phyloP scores from a whole-genome alignment of 73 alveolate species.

The Uronychia binucleata region DNA sequence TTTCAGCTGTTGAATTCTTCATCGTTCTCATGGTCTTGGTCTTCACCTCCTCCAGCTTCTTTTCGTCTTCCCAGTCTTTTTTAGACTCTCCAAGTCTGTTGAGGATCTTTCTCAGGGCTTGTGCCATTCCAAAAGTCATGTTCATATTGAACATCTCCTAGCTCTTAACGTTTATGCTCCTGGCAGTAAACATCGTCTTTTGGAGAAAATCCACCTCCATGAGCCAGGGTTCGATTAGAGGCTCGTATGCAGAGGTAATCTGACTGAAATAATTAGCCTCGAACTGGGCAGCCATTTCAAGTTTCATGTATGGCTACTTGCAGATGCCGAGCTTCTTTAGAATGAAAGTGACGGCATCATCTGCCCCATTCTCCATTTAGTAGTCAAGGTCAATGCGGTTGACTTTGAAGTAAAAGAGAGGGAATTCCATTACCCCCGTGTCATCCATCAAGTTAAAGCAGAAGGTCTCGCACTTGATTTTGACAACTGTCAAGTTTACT shows the following conservation, averaged over 20 bases:
- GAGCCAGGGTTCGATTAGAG: slow-evolving; percentile 57
- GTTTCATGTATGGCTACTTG: slow-evolving; percentile 35
- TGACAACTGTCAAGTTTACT: slow-evolving; percentile 2
- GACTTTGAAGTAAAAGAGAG: slow-evolving; percentile 37
- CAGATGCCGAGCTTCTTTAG: slow-evolving; percentile 54
- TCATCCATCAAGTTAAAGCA: slow-evolving; percentile 55
- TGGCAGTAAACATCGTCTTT: slow-evolving; percentile 13
- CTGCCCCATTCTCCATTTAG: slow-evolving; percentile 29
- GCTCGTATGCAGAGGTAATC: slow-evolving; percentile 48
- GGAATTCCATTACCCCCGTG: slow-evolving; percentile 59
- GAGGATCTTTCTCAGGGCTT: slow-evolving; percentile 21
- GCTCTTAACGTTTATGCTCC: slow-evolving; percentile 9
- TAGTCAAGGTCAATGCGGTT: slow-evolving; percentile 8
- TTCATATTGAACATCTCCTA: slow-evolving; percentile 39
- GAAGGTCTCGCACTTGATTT: slow-evolving; percentile 33
- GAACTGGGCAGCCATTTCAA: slow-evolving; percentile 11
- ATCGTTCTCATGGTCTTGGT: neutral
- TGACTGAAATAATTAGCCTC: slow-evolving; percentile 50
- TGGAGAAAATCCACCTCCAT: slow-evolving; percentile 9
- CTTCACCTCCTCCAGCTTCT: neutral
- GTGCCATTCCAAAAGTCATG: slow-evolving; percentile 52
- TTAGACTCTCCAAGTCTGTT: slow-evolving; percentile 14
- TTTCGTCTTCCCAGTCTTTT: slow-evolving; percentile 66
- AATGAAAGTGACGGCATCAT: slow-evolving; percentile 54
- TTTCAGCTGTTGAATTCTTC: neutral